Evolutionary conservation across 2,329 filamentous ascomycete species (phyloP).

Genomic region (Sarocladium strictum): DNA sequence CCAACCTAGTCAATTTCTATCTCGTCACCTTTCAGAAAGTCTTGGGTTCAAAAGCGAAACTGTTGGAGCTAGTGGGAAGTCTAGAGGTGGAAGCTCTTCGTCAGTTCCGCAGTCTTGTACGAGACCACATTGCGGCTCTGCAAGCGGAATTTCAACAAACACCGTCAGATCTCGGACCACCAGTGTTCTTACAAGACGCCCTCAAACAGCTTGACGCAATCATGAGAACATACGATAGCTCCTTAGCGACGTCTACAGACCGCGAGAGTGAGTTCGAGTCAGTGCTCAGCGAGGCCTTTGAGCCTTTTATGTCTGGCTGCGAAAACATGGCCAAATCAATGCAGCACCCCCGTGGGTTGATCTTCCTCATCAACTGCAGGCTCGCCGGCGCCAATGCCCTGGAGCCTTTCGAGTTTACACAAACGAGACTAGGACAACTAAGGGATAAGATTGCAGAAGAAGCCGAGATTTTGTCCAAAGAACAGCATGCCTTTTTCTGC

Average conservation of each 20-base stretch:
- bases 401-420: conserved; percentile 58
- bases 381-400: conserved; percentile 52
- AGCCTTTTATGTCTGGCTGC: conserved; percentile 78
- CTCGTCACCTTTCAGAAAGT: conserved; percentile 76
- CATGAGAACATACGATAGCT: conserved; percentile 83
- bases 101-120: conserved; percentile 76
- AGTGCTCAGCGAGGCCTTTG: conserved; percentile 72
- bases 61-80: conserved; percentile 62
- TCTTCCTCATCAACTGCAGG: conserved; percentile 71
- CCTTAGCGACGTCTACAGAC: conserved; percentile 54
- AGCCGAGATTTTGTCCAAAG: conserved; percentile 52
- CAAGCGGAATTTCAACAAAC: conserved; percentile 66
- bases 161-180: conserved; percentile 68
- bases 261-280: conserved; percentile 66
- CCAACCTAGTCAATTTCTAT: conserved; percentile 88
- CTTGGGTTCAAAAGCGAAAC: conserved; percentile 60
- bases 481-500: conserved; percentile 69
- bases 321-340: conserved; percentile 61
- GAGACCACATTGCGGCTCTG: conserved; percentile 70
- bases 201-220: conserved; percentile 72
- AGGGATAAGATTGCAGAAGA: conserved; percentile 49
- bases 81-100: conserved; percentile 72
- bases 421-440: conserved; percentile 47
- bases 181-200: conserved; percentile 74
- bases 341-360: conserved; percentile 50